Base-by-base conservation (phyloP, 192 early-diverging fungal genomes). In the Coemansia furcata region DNA sequence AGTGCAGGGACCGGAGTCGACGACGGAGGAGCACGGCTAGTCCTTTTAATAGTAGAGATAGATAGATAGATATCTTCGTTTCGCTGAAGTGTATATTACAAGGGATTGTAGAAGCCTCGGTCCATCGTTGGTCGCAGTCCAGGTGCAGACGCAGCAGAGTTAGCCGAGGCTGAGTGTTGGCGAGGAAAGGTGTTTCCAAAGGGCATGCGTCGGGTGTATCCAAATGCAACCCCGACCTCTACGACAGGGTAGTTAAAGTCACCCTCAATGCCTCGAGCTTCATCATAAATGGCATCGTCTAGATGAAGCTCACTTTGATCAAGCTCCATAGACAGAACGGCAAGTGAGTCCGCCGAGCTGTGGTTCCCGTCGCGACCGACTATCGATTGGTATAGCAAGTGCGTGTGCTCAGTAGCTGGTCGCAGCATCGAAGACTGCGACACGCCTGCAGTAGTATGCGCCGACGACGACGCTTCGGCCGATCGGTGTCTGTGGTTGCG, bases 221-320 rank as follows among this genome's bases (percentile, higher is more conserved):
- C 81, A 60, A 78, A 67, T 10, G 72, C 76, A 12, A 83, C 77
- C 50, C 81, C 81, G 26, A 83, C 63, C 44, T 83, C 81, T 54
- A 83, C 69, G 43, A 83, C 81, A 0, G 81, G 81, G 42, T 83
- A 83, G 61, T 83, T 77, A 36, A 78, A 83, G 55, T 83, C 81
- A 35, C 81, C 77, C 37, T 83, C 81, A 12, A 65, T 66, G 12
- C 55, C 57, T 23, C 81, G 76, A 11, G 81, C 76, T 33, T 83
- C 81, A 12, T 64, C 69, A 46, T 72, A 83, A 29, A 83, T 47
- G 29, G 57, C 63, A 36, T 83, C 69, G 55, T 83, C 81, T 12
- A 36, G 40, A 11, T 63, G 63, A 12, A 49, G 29, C 32, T 76
- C 81, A 15, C 38, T 32, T 14, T 30, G 44, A 14, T 26, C 68